phyloP scores from a whole-genome alignment of 2,329 filamentous ascomycete genomes.

The Monosporascus ibericus region DNA sequence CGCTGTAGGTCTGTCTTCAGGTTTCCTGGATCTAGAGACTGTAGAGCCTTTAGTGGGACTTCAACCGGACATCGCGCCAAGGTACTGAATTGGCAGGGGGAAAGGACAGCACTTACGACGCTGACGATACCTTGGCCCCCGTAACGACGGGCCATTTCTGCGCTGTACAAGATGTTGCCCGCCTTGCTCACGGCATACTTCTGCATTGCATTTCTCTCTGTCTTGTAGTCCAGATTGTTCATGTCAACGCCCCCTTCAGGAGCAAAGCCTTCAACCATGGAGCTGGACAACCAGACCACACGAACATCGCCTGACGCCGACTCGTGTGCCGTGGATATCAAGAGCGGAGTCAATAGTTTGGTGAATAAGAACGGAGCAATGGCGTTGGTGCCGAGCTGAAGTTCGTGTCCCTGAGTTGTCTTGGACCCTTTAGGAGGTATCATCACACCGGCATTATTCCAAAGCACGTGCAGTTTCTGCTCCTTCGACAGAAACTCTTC shows the following conservation, averaged over 20 bases:
- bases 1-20: conserved; percentile 7
- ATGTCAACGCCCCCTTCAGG: conserved; percentile 7
- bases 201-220: conserved; percentile 3
- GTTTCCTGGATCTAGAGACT: conserved; percentile 10
- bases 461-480: conserved; percentile 26
- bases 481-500: conserved; percentile 9
- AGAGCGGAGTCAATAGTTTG: conserved; percentile 10
- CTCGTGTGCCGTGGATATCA: conserved; percentile 7
- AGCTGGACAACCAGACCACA: conserved; percentile 14
- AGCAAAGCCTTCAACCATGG: conserved; percentile 3
- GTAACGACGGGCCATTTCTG: conserved; percentile 9
- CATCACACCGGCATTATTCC: conserved; percentile 33
- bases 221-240: conserved; percentile 11
- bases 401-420: conserved; percentile 21
- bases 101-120: conserved; percentile 4
- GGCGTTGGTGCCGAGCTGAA: conserved; percentile 19
- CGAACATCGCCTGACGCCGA: conserved; percentile 9
- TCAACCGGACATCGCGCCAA: neutral
- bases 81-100: no score
- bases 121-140: conserved; percentile 9
- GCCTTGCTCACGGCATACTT: conserved; percentile 15
- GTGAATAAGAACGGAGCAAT: conserved; percentile 17
- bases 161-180: conserved; percentile 10
- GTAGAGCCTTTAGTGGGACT: neutral
- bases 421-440: conserved; percentile 23